Base-by-base conservation (phyloP, 225 moss, liverwort and hornwort species). In the Bryum argenteum region DNA sequence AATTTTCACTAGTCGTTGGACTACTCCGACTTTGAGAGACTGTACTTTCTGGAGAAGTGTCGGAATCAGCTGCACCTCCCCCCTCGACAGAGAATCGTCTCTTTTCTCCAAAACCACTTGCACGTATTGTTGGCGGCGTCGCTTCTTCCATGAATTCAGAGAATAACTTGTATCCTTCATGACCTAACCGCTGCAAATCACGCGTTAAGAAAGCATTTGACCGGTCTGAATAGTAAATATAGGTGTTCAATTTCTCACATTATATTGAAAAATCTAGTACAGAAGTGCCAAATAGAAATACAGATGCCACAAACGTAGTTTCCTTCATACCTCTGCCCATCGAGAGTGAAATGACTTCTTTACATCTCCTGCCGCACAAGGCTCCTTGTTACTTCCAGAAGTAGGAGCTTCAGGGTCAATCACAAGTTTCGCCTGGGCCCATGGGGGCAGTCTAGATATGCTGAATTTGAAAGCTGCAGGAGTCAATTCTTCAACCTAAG, bases 381-480 rank as follows among this genome's bases (percentile, higher is more conserved):
- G 45, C 24, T 76, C 73, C 19, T 74, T 79, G 6, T 65, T 70
- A 33, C 82, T 75, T 70, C 80, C 86, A 61, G 82, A 72, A 78
- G 57, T 38, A 21, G 71, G 75, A 12, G 72, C 78, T 43, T 77
- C 82, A 10, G 58, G 52, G 39, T 84, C 89, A 48, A 72, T 45
- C 55, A 72, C 80, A 51, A 91, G 84, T 84, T 89, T 91, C 57
- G 91, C 84, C 70, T 86, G 89, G 38, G 89, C 89, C 91, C 91
- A 91, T 52, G 88, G 60, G 19, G 91, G 91, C 41, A 91, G 70
- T 75, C 91, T 86, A 54, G 91, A 91, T 16, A 89, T 75, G 73
- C 91, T 91, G 70, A 91, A 91, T 65, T 89, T 91, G 79, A 91
- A 91, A 64, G 82, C 69, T 78, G 86, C 79, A 45, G 91, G 91